Base-by-base conservation (phyloP, 2,329 filamentous ascomycete species). In the Cercospora brassicicola region DNA sequence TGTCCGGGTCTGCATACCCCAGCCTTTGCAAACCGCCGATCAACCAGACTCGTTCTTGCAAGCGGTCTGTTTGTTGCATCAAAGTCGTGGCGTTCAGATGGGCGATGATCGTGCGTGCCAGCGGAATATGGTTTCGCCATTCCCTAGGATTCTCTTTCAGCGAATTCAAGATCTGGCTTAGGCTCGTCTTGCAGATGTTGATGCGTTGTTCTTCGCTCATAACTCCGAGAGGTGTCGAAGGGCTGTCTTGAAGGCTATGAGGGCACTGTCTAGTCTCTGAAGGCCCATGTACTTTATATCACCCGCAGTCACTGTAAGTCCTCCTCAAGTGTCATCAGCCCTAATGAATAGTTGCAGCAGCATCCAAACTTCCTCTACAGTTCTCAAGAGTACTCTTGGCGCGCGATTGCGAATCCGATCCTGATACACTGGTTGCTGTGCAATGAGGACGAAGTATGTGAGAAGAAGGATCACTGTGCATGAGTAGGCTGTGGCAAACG, bases 1-100 rank as follows among this genome's bases (percentile, higher is more conserved):
- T 78, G 71, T 86, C 84, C 13, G 81, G 76, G 65, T 86, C 84
- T 53, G 81, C 78, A 71, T 82, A 85, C 10, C 84, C 84, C 66
- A 85, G 81, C 48, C 80, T 78, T 70, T 87, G 85, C 31, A 86
- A 78, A 5, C 80, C 78, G 33, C 77, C 76, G 56, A 86, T 75
- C 45, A 82, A 74, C 78, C 78, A 81, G 11, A 79, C 71, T 71
- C 82, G 81, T 69, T 82, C 79, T 30, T 76, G 71, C 65, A 78
- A 75, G 11, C 77, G 76, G 45, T 73, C 67, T 10, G 75, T 59
- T 61, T 79, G 75, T 30, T 76, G 73, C 73, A 82, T 80, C 68
- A 81, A 81, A 9, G 73, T 76, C 20, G 80, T 77, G 7, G 73
- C 70, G 36, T 82, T 79, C 18, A 83, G 73, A 39, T 81, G 79